Conservation (phyloP, 495 filamentous ascomycete genomes). For the Neurospora tetraspora region DNA sequence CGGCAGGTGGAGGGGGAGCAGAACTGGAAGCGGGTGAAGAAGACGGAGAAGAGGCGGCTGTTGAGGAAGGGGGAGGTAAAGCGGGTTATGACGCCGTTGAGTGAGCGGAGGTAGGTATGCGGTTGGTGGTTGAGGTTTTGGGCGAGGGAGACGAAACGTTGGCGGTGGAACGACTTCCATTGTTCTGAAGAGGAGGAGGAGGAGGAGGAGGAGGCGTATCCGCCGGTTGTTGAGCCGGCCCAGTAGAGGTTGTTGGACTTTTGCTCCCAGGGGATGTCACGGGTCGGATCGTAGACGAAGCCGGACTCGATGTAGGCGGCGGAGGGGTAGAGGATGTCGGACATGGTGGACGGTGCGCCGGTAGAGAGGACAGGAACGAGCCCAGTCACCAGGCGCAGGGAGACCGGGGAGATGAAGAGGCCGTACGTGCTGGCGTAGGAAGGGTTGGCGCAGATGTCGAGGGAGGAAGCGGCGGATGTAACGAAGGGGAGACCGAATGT, state of each 20-base stretch:
- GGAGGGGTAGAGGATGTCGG: conserved; percentile 30
- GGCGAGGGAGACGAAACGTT: conserved; percentile 34
- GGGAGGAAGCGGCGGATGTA: conserved; percentile 3
- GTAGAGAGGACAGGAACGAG: conserved; percentile 30
- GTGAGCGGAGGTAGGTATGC: conserved; percentile 9
- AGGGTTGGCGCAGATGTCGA: conserved; percentile 21
- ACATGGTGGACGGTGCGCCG: conserved; percentile 24
- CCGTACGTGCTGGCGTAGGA: conserved; percentile 20
- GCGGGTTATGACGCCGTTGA: not conserved
- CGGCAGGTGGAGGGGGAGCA: not conserved
- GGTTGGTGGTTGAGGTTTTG: conserved; percentile 19
- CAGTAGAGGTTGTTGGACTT: conserved; percentile 38
- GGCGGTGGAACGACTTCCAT: conserved; percentile 36
- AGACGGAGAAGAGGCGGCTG: conserved; percentile 2
- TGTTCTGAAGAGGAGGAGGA: not conserved
- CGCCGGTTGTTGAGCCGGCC: conserved; percentile 42
- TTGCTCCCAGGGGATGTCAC: conserved; percentile 32
- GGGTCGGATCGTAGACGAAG: conserved; percentile 24
- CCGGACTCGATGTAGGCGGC: conserved; percentile 19
- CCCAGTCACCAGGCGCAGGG: conserved; percentile 16
- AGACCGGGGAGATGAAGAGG: conserved; percentile 16
- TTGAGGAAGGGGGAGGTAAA: conserved; percentile 12
- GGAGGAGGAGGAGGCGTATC: conserved; percentile 17
- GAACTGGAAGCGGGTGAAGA: conserved; percentile 6
- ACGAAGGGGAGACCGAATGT: conserved; percentile 20